Percentiles rank a stretch among this genome's conserved stretches.
Conservation (phyloP, 768 basidiomycete genomes). For the Boletus rubropictus region DNA sequence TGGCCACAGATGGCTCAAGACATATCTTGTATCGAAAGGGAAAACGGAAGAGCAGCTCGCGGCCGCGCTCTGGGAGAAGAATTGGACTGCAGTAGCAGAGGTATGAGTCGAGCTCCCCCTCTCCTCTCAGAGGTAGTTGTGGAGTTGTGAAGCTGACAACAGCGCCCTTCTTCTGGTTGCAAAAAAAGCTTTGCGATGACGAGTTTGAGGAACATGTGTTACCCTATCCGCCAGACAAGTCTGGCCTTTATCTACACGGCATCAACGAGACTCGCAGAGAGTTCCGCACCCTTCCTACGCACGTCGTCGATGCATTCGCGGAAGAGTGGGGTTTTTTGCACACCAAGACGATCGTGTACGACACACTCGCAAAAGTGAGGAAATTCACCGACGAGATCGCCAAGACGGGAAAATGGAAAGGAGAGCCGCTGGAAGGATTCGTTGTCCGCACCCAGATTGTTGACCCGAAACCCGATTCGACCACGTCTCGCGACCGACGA, state of each 20-base stretch:
- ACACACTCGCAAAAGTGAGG: constrained; percentile 61
- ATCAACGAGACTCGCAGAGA: constrained; percentile 63
- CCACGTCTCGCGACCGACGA: constrained; percentile 23
- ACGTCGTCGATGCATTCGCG: constrained; percentile 72
- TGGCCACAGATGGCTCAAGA: constrained; percentile 78
- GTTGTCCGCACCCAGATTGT: constrained; percentile 77
- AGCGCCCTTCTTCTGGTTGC: neutral
- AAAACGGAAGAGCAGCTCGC: constrained; percentile 76
- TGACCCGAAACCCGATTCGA: constrained; percentile 32
- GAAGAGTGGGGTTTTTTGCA: constrained; percentile 87
- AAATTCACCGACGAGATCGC: constrained; percentile 66
- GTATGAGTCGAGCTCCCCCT: constrained; percentile 37
- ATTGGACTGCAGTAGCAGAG: constrained; percentile 90
- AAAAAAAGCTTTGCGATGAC: constrained; percentile 85
- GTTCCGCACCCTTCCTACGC: constrained; percentile 68
- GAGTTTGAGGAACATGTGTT: constrained; percentile 96
- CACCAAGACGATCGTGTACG: constrained; percentile 51
- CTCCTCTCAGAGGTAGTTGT: neutral
- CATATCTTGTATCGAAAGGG: constrained; percentile 48
- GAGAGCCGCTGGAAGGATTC: constrained; percentile 86
- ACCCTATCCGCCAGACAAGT: constrained; percentile 69
- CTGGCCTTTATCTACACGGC: constrained; percentile 91
- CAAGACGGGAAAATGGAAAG: constrained; percentile 70
- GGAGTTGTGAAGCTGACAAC: neutral
- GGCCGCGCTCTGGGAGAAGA: constrained; percentile 63